Conservation (phyloP, 2,329 filamentous ascomycete genomes). For the Stagonosporopsis vannaccii region DNA sequence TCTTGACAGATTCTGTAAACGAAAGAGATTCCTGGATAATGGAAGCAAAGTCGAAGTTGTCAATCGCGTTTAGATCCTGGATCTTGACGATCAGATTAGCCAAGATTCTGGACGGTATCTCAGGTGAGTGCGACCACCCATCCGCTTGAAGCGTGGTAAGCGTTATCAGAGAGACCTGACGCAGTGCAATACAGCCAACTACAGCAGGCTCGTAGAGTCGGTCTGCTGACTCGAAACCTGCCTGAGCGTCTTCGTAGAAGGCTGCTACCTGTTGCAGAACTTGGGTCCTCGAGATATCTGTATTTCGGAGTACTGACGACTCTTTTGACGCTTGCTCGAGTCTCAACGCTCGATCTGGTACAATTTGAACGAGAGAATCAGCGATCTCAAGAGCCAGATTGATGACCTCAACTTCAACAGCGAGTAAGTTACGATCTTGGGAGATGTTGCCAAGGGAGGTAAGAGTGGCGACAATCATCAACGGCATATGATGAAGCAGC, state of each 20-base stretch:
- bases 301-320: slow-evolving; percentile 8
- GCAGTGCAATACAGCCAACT: slow-evolving; percentile 40
- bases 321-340: slow-evolving; percentile 15
- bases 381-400: slow-evolving; percentile 45
- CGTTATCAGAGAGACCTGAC: slow-evolving; percentile 40
- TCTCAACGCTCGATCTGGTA: slow-evolving; percentile 47
- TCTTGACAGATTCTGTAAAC: not conserved
- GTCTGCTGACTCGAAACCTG: slow-evolving; percentile 43
- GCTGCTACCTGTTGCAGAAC: slow-evolving; percentile 31
- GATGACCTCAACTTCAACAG: slow-evolving; percentile 26
- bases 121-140: slow-evolving; percentile 23
- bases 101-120: slow-evolving; percentile 44
- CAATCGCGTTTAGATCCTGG: slow-evolving; percentile 32
- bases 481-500: slow-evolving; percentile 82
- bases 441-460: slow-evolving; percentile 53
- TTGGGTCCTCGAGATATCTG: slow-evolving; percentile 15
- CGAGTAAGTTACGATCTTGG: slow-evolving; percentile 5
- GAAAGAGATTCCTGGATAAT: slow-evolving; percentile 35
- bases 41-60: slow-evolving; percentile 34
- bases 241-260: slow-evolving; percentile 49
- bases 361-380: slow-evolving; percentile 47
- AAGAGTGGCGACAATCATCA: slow-evolving; percentile 72
- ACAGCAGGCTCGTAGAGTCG: slow-evolving; percentile 35
- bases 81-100: slow-evolving; percentile 44
- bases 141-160: slow-evolving; percentile 28